Evolutionary conservation across 2,329 filamentous ascomycete genomes (phyloP).

Genomic region (Magnaporthiopsis rhizophila): DNA sequence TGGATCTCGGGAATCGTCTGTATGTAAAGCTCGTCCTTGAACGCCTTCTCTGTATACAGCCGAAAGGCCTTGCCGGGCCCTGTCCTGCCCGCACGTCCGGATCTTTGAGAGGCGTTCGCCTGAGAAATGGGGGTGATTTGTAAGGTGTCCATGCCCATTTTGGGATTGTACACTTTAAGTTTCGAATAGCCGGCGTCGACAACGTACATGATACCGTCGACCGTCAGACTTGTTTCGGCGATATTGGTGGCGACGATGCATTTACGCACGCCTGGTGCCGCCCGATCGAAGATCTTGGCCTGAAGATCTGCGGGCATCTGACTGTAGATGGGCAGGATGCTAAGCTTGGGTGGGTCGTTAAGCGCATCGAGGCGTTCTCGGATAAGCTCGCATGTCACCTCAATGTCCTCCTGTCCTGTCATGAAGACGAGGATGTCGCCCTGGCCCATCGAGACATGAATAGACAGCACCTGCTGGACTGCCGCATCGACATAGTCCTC

Average conservation of each 20-base stretch:
- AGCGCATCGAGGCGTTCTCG: constrained; percentile 80
- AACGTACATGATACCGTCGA: constrained; percentile 98
- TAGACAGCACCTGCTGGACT: constrained; percentile 89
- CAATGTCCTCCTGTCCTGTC: constrained; percentile 98
- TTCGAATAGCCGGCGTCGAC: constrained; percentile 96
- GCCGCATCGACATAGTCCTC: constrained; percentile 97
- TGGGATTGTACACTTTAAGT: constrained; percentile 96
- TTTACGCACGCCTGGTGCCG: constrained; percentile 83
- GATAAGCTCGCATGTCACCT: constrained; percentile 88
- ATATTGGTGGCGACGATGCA: constrained; percentile 99
- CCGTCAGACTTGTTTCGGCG: constrained; percentile 93
- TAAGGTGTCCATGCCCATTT: constrained; percentile 98
- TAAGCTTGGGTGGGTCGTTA: constrained; percentile 90
- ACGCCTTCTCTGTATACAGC: constrained; percentile 88
- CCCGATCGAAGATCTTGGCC: constrained; percentile 93
- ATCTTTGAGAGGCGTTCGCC: constrained; percentile 88
- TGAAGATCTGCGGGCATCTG: constrained; percentile 98
- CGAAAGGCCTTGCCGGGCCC: constrained; percentile 94
- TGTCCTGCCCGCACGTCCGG: constrained; percentile 87
- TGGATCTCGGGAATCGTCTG: constrained; percentile 98
- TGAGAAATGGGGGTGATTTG: constrained; percentile 98
- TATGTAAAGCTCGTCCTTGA: constrained; percentile 91
- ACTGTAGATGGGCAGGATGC: constrained; percentile 95
- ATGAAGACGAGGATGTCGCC: constrained; percentile 98
- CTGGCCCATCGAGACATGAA: constrained; percentile 87